These are phyloP conservation scores for Phaeodactylum tricornutum DNA, from an alignment of 108 stramenopile species.

Conservation along the genomic window DNA sequence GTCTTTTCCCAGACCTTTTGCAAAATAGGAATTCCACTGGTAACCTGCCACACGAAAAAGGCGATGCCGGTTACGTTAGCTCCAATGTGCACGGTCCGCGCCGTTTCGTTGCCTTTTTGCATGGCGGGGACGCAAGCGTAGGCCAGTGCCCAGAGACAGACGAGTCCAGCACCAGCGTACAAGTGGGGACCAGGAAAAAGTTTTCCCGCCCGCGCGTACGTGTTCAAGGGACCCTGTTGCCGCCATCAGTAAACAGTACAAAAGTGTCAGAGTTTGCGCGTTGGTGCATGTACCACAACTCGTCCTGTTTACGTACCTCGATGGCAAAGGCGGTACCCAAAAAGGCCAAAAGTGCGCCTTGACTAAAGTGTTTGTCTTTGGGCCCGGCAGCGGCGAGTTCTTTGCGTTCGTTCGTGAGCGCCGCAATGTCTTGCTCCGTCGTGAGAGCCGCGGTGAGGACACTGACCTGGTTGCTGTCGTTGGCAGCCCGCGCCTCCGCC, in stretches of 20 bases:
- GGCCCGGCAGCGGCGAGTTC: slow-evolving; percentile 42
- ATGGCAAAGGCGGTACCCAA: slow-evolving; percentile 89
- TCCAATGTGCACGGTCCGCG: slow-evolving; percentile 88
- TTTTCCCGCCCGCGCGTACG: slow-evolving; percentile 92
- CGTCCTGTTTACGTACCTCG: slow-evolving; percentile 53
- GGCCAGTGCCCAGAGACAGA: slow-evolving; percentile 87
- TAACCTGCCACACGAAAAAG: slow-evolving; percentile 90
- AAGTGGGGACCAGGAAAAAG: slow-evolving; percentile 97
- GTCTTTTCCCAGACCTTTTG: slow-evolving; percentile 87
- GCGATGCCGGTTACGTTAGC: slow-evolving; percentile 84
- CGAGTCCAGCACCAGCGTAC: slow-evolving; percentile 93
- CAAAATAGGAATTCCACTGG: slow-evolving; percentile 80
- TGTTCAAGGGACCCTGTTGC: slow-evolving; percentile 88
- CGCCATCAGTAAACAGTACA: neutral
- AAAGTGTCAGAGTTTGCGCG: too few relatives aligned
- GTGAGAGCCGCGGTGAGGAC: slow-evolving; percentile 42
- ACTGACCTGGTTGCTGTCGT: slow-evolving; percentile 35
- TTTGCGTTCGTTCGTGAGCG: slow-evolving; percentile 73
- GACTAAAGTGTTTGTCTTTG: slow-evolving; percentile 84
- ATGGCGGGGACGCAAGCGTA: slow-evolving; percentile 87
- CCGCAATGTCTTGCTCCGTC: slow-evolving; percentile 46
- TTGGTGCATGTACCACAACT: too few relatives aligned
- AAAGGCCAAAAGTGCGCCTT: slow-evolving; percentile 79
- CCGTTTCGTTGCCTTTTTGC: slow-evolving; percentile 97
- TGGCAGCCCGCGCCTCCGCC: slow-evolving; percentile 32